Evolutionary conservation across 225 moss, liverwort and hornwort species (phyloP).

Genomic region (Anthoceros angustus): DNA sequence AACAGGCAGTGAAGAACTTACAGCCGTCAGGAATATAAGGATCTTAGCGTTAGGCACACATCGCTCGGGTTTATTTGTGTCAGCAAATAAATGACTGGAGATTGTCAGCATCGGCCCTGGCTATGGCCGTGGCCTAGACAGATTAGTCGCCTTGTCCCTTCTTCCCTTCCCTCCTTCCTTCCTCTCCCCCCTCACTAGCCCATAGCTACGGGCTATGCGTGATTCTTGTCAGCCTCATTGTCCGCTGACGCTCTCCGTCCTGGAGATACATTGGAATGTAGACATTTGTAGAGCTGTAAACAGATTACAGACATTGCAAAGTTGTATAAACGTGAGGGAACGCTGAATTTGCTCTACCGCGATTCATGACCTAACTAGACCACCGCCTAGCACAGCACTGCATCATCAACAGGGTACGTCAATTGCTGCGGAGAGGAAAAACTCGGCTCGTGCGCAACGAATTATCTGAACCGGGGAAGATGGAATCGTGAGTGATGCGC

Average conservation of each 20-base stretch:
- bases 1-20: slow-evolving; percentile 53
- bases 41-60: neutral
- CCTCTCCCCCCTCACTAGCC: neutral
- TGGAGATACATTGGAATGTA: neutral
- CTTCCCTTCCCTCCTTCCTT: neutral
- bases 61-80: neutral
- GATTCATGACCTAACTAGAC: too few relatives aligned
- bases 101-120: neutral
- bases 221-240: slow-evolving; percentile 1
- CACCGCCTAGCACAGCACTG: too few relatives aligned
- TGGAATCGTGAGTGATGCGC: too few relatives aligned
- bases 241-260: neutral
- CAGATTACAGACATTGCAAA: neutral
- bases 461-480: too few relatives aligned
- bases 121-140: too few relatives aligned
- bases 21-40: slow-evolving; percentile 29
- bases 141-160: neutral
- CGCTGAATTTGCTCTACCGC: neutral
- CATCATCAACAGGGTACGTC: too few relatives aligned
- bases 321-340: neutral
- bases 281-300: neutral
- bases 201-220: neutral
- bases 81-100: neutral
- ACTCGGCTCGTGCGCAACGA: too few relatives aligned
- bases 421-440: too few relatives aligned